Conservation (phyloP, 805 yeast genomes). For the Yarrowia sp. region DNA sequence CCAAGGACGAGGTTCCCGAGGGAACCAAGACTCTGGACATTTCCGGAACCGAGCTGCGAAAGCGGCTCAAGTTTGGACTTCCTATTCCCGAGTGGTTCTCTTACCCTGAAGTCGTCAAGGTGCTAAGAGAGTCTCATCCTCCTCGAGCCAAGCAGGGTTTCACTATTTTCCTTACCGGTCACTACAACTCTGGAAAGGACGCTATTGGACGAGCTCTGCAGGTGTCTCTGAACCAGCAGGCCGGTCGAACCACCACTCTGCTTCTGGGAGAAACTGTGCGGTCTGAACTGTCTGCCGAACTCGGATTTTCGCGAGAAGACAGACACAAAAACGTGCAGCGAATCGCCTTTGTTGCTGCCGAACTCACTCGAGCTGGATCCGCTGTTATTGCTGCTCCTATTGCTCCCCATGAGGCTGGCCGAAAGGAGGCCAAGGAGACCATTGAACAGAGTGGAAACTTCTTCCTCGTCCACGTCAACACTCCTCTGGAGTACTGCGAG, state of each 20-base stretch:
- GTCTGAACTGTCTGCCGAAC: constrained; percentile 42
- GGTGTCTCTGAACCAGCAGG: constrained; percentile 86
- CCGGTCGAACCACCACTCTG: constrained; percentile 74
- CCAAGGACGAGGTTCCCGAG: constrained; percentile 83
- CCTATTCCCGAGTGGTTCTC: constrained; percentile 97
- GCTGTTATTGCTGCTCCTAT: constrained; percentile 74
- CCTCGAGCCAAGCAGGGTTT: constrained; percentile 90
- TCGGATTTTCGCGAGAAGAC: constrained; percentile 42
- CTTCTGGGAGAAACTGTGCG: constrained; percentile 47
- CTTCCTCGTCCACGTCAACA: constrained; percentile 50
- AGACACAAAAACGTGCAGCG: constrained; percentile 44
- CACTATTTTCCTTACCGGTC: constrained; percentile 63
- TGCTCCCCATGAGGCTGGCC: constrained; percentile 46
- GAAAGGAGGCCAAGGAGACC: constrained; percentile 44
- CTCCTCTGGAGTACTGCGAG: constrained; percentile 47
- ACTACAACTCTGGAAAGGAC: constrained; percentile 56
- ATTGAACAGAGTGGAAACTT: constrained; percentile 51
- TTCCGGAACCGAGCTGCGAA: constrained; percentile 92
- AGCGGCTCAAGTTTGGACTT: constrained; percentile 77
- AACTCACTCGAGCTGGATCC: constrained; percentile 83
- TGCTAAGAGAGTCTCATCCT: constrained; percentile 87
- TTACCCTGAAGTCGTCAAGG: constrained; percentile 91
- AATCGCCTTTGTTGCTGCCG: constrained; percentile 64
- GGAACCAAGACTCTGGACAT: constrained; percentile 81
- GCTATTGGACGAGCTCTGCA: constrained; percentile 79